These are phyloP conservation scores for Nannochloropsis salina DNA, from an alignment of 108 stramenopile genomes.

Conservation along the genomic window DNA sequence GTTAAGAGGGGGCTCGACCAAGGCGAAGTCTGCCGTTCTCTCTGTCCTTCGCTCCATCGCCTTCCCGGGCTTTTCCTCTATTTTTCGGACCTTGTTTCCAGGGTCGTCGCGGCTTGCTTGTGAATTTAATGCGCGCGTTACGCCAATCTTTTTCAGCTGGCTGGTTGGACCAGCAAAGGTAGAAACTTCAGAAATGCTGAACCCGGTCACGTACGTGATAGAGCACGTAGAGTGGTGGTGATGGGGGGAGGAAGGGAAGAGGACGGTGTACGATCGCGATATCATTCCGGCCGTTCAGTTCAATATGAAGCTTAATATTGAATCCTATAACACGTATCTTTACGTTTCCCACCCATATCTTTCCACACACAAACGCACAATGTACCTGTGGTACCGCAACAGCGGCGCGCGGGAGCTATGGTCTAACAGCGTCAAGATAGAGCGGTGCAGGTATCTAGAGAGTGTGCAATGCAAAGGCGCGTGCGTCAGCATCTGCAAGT, in stretches of 20 bases:
- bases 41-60: constrained; percentile 6
- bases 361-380: too few relatives aligned
- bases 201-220: constrained; percentile 2
- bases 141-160: constrained; percentile 7
- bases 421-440: constrained; percentile 40
- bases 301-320: too few relatives aligned
- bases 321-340: too few relatives aligned
- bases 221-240: background rate
- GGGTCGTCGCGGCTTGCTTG: background rate
- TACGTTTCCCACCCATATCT: too few relatives aligned
- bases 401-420: constrained; percentile 22
- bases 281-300: too few relatives aligned
- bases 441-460: constrained; percentile 52
- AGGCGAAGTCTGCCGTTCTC: constrained; percentile 9
- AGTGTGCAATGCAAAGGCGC: constrained; percentile 54
- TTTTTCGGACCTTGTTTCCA: background rate
- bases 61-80: constrained; percentile 17
- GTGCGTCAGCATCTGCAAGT: constrained; percentile 54
- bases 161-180: background rate
- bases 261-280: background rate
- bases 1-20: background rate
- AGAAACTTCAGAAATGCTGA: constrained; percentile 4
- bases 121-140: background rate
- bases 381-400: background rate
- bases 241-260: background rate